Evolutionary conservation across 768 basidiomycete species (phyloP).

Genomic region (Mycena capillaripes): DNA sequence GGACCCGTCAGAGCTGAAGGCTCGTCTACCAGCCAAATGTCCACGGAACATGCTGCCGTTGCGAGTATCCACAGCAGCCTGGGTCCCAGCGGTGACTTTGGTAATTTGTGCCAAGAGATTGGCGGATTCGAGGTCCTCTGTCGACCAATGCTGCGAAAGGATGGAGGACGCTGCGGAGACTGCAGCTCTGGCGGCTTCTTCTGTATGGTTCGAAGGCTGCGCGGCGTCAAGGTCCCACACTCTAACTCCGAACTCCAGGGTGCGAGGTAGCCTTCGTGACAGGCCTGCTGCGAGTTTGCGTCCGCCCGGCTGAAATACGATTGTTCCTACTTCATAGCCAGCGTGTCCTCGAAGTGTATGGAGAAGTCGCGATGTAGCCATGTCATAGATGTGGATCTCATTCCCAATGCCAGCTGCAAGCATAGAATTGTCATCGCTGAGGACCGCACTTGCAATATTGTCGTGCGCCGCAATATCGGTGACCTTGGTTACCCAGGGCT

Average conservation of each 20-base stretch:
- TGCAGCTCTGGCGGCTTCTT: not conserved
- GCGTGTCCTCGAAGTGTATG: constrained; percentile 4
- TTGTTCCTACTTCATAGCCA: not conserved
- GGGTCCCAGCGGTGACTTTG: not conserved
- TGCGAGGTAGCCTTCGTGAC: not conserved
- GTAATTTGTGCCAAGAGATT: not conserved
- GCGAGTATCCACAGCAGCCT: not conserved
- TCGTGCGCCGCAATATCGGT: not conserved
- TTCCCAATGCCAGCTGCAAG: not conserved
- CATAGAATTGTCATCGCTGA: constrained; percentile 10
- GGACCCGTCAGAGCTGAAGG: constrained; percentile 30
- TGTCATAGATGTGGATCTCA: constrained; percentile 12
- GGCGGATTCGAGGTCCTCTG: constrained; percentile 1
- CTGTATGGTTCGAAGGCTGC: too few relatives aligned
- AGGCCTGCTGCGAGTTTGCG: constrained; percentile 8
- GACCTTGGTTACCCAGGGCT: not conserved
- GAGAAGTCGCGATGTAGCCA: not conserved
- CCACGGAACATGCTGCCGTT: constrained; percentile 1
- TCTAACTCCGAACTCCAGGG: not conserved
- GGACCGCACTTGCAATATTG: not conserved
- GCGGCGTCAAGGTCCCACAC: constrained; percentile 15
- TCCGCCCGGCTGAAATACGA: constrained; percentile 24
- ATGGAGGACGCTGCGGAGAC: not conserved
- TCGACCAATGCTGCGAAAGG: constrained; percentile 4
- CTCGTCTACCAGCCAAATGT: not conserved